Evolutionary conservation across 2,329 filamentous ascomycete genomes (phyloP).

Genomic region (Amylocarpus encephaloides): DNA sequence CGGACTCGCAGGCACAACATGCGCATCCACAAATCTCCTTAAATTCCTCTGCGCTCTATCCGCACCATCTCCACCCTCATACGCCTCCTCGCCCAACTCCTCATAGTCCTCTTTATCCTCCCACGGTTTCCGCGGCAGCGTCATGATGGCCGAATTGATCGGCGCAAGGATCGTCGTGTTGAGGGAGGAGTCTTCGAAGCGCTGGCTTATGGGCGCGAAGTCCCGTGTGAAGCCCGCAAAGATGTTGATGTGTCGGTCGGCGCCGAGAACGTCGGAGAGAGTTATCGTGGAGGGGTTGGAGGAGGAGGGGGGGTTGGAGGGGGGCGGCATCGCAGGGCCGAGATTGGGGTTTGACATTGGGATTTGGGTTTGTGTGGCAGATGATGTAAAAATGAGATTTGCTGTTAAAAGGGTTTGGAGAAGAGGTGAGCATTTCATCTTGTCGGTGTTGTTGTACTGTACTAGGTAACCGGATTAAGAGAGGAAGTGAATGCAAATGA

Average conservation of each 20-base stretch:
- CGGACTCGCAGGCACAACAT: constrained; percentile 68
- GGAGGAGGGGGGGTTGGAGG: constrained; percentile 23
- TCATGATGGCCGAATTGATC: constrained; percentile 72
- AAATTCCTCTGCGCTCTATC: constrained; percentile 74
- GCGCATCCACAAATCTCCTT: constrained; percentile 74
- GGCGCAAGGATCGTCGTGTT: constrained; percentile 87
- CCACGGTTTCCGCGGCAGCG: constrained; percentile 80
- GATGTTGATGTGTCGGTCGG: constrained; percentile 71
- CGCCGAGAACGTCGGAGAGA: constrained; percentile 78
- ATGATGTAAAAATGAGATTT: constrained; percentile 13
- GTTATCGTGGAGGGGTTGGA: constrained; percentile 46
- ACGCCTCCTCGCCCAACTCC: constrained; percentile 60
- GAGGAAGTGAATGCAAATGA: neutral
- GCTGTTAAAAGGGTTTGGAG: neutral
- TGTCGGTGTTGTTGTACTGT: neutral
- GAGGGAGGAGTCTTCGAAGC: constrained; percentile 57
- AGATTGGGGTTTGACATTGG: constrained; percentile 20
- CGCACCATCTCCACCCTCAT: constrained; percentile 67
- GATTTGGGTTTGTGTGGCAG: constrained; percentile 13
- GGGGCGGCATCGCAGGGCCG: constrained; percentile 23
- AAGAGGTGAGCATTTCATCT: constrained; percentile 17
- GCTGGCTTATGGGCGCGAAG: constrained; percentile 59
- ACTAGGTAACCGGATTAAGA: too few relatives aligned
- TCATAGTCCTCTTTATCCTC: constrained; percentile 69
- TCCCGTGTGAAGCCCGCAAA: constrained; percentile 79